Base-by-base conservation (phyloP, 75 land plant genomes). In the Larix kaempferi region DNA sequence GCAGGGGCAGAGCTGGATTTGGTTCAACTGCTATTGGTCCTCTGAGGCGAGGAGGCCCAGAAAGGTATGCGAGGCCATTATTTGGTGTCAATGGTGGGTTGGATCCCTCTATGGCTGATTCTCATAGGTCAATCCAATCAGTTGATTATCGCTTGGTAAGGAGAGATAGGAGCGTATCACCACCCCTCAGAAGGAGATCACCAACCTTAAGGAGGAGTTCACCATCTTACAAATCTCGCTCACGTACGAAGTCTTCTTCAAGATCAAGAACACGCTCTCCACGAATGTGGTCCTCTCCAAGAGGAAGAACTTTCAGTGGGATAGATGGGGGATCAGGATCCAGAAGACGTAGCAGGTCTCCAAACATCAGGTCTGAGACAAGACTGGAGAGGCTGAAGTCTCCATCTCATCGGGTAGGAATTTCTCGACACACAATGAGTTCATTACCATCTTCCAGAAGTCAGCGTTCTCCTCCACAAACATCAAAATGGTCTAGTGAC, bases 401-500 rank as follows among this genome's bases (percentile, higher is more conserved):
- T 39, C 83, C 85, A 41, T 69, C 75, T 54, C 73, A 61, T 13
- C 76, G 81, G 23, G 59, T 78, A 63, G 71, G 69, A 49, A 82
- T 75, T 77, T 77, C 33, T 4, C 82, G 81, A 17, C 82, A 80
- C 60, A 67, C 81, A 75, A 76, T 52, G 55, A 61, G 64, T 77
- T 76, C 66, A 71, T 71, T 59, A 57, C 79, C 88, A 6, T 65
- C 87, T 22, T 82, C 77, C 2, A 78, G 91, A 64, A 81, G 56
- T 44, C 91, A 80, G 76, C 59, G 75, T 52, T 86, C 91, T 13
- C 87, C 94, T 27, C 79, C 89, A 58, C 86, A 78, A 61, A 74
- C 83, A 71, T 74, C 85, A 49, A 89, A 88, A 73, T 88, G 95
- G 82, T 59, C 82, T 52, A 79, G 58, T 77, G 90, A 79, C 39